Conservation (phyloP, 768 basidiomycete species). For the Leccinum boreale region DNA sequence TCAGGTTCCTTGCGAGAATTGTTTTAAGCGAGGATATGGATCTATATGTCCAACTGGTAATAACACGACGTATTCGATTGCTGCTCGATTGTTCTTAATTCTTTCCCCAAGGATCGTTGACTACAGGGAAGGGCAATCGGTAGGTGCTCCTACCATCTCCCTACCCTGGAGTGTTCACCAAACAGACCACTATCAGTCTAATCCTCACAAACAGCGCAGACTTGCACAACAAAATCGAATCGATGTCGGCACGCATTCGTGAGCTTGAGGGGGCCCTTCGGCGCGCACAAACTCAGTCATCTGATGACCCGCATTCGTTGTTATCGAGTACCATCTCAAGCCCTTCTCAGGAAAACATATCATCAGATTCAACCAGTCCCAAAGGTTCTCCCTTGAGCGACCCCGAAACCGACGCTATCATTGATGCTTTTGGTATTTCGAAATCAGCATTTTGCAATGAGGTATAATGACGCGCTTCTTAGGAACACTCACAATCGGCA, state of each 20-base stretch:
- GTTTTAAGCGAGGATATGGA: slow-evolving; percentile 69
- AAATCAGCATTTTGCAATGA: background rate
- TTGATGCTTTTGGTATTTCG: slow-evolving; percentile 48
- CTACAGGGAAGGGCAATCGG: slow-evolving; percentile 61
- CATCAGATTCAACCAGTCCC: slow-evolving; percentile 9
- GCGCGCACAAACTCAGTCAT: slow-evolving; percentile 44
- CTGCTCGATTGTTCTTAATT: slow-evolving; percentile 4
- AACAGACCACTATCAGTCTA: slow-evolving; percentile 34
- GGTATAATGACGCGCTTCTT: background rate
- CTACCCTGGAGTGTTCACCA: background rate
- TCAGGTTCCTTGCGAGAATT: slow-evolving; percentile 77
- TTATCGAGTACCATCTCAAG: slow-evolving; percentile 30
- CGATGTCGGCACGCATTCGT: slow-evolving; percentile 51
- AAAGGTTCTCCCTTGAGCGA: slow-evolving; percentile 8
- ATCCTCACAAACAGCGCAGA: slow-evolving; percentile 69
- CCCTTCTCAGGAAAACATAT: slow-evolving; percentile 30
- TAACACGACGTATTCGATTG: background rate
- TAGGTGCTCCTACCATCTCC: slow-evolving; percentile 12
- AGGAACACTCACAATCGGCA: slow-evolving; percentile 60
- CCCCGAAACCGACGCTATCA: slow-evolving; percentile 41
- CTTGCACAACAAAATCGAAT: slow-evolving; percentile 62
- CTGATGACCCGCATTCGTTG: slow-evolving; percentile 50
- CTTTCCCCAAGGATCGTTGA: slow-evolving; percentile 42
- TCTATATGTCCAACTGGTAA: slow-evolving; percentile 76
- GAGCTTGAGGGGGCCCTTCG: slow-evolving; percentile 60